Base-by-base conservation (phyloP, 352 stramenopile genomes). In the Poterioochromonas sp. region DNA sequence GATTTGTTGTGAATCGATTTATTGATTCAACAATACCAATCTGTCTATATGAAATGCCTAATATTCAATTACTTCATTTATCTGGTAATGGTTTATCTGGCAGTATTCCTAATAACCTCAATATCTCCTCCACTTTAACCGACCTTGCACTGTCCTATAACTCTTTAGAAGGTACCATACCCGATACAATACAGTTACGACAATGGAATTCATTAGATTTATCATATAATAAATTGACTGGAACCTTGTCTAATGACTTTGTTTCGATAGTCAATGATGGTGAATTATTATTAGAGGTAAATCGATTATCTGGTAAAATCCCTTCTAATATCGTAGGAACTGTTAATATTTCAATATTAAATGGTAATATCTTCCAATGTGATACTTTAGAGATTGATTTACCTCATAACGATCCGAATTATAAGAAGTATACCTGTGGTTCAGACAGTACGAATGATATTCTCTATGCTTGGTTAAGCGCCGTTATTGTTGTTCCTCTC, bases 271-370 rank as follows among this genome's bases (percentile, higher is more conserved):
- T n/a, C n/a, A n/a, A n/a, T n/a, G n/a, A n/a, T n/a, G 65, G 40
- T 39, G 15, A 54, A 26, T 39, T 74, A 11, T 58, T 3, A 1
- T 39, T 74, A 11, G 12, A 3, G 3, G 32, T 39, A 12, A 74
- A 74, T 54, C 65, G 65, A 26, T n/a, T 74, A 18, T 74, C 65
- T 53, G 65, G 65, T n/a, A 51, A 35, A 2, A 35, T 74, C 11
- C 65, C 65, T 26, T n/a, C 41, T 5, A 29, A 44, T 5, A 40
- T 71, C 8, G 2, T 44, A 12, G 20, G 26, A 3, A 29, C 62
- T 44, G 11, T 35, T 22, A 47, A 71, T 22, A 71, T 71, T 2
- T 1, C 39, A 5, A 71, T 71, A 22, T 5, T 71, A 5, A 8
- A 44, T 26, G 62, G 62, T 22, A 71, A 71, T 71, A 22, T 71